These are phyloP conservation scores for Psilocybe cubensis DNA, from an alignment of 768 basidiomycete genomes.

Conservation along the genomic window DNA sequence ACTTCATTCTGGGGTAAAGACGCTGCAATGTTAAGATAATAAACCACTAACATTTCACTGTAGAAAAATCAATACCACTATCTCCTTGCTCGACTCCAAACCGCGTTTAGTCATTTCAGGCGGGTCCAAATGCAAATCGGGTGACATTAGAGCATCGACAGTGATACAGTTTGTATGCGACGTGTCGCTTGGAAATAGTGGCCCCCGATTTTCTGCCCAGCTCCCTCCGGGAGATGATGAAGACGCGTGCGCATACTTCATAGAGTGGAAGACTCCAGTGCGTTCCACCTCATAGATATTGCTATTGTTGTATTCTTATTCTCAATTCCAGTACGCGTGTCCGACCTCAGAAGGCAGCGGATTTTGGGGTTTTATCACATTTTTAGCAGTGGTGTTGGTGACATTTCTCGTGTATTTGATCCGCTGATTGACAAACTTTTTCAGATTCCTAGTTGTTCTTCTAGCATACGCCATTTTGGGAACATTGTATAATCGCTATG, in stretches of 20 bases:
- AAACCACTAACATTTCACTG: neutral
- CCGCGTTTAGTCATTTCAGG: conserved; percentile 60
- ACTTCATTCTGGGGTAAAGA: conserved; percentile 74
- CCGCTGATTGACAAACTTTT: neutral
- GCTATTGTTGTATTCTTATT: conserved; percentile 1
- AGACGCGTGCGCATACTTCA: conserved; percentile 71
- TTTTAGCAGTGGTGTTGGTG: conserved; percentile 64
- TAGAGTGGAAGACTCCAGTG: conserved; percentile 88
- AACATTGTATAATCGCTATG: conserved; percentile 78
- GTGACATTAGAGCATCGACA: conserved; percentile 57
- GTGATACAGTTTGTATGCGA: conserved; percentile 83
- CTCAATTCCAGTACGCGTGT: conserved; percentile 62
- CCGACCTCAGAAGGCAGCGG: conserved; percentile 61
- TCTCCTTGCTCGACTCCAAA: conserved; percentile 53
- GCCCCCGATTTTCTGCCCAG: conserved; percentile 60
- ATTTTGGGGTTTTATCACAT: conserved; percentile 53
- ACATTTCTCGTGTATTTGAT: neutral
- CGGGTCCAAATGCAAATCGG: conserved; percentile 64
- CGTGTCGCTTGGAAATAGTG: conserved; percentile 56
- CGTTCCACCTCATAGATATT: conserved; percentile 21
- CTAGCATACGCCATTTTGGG: conserved; percentile 70
- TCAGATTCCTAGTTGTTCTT: conserved; percentile 58
- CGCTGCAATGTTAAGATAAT: neutral
- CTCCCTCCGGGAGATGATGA: conserved; percentile 69
- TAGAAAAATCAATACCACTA: conserved; percentile 67